A percentile compares a stretch with the other conserved stretches of the same genome.
phyloP scores from a whole-genome alignment of 2,329 filamentous ascomycete genomes.

The Curvularia sp. region DNA sequence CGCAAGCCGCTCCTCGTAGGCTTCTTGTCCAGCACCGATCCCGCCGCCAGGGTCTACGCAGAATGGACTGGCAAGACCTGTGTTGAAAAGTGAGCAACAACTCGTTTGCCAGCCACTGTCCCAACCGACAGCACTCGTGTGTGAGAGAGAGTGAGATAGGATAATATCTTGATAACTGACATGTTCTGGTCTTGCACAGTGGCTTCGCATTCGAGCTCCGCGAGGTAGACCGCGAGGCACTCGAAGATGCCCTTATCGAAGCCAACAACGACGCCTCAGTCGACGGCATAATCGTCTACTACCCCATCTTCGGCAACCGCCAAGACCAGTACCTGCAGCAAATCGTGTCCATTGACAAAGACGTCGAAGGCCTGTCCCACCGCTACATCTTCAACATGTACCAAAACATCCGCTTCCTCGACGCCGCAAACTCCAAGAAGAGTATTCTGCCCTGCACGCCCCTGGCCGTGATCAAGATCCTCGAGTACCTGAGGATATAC shows the following conservation, averaged over 20 bases:
- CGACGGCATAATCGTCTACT: conserved; percentile 96
- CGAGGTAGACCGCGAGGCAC: conserved; percentile 81
- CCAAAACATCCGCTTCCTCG: conserved; percentile 94
- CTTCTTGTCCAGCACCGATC: conserved; percentile 91
- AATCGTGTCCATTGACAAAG: conserved; percentile 86
- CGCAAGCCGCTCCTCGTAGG: conserved; percentile 82
- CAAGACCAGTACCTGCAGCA: conserved; percentile 97
- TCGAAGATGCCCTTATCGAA: conserved; percentile 85
- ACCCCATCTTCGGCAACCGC: conserved; percentile 89
- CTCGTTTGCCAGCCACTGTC: not conserved
- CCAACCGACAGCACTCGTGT: not conserved
- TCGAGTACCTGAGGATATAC: conserved; percentile 95
- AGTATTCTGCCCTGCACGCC: conserved; percentile 95
- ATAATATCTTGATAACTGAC: not conserved
- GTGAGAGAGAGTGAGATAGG: not conserved
- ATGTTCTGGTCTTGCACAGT: conserved; percentile 56
- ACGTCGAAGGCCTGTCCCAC: conserved; percentile 94
- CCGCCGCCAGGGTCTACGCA: conserved; percentile 89
- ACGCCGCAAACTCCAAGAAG: conserved; percentile 81
- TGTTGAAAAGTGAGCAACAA: conserved; percentile 80
- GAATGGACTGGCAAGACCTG: conserved; percentile 98
- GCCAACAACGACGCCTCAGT: conserved; percentile 81
- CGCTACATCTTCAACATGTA: conserved; percentile 99
- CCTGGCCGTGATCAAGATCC: conserved; percentile 93
- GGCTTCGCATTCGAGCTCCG: conserved; percentile 90